Percentiles rank a stretch among this genome's conserved stretches.
Conservation (phyloP, 2,329 filamentous ascomycete species). For the Aplosporella prunicola region DNA sequence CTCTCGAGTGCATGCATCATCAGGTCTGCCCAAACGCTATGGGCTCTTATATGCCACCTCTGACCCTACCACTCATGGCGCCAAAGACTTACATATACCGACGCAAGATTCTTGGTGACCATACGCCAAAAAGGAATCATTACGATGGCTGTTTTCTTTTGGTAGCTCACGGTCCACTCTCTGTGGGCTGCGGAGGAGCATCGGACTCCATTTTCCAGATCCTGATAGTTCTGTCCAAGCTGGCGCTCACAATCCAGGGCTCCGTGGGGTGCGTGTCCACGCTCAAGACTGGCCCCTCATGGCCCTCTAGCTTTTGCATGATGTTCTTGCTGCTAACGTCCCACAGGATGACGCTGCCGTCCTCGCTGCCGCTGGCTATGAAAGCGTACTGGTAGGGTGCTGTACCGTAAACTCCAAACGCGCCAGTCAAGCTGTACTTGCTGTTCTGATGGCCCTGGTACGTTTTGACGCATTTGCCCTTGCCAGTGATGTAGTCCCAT, state of each 20-base stretch:
- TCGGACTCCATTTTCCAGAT: slow-evolving; percentile 45
- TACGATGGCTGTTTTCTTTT: no score
- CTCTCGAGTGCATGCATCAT: no score
- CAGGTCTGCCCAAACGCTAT: no score
- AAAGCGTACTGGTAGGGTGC: slow-evolving; percentile 44
- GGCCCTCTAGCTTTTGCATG: slow-evolving; percentile 54
- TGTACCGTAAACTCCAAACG: slow-evolving; percentile 61
- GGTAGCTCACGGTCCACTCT: no score
- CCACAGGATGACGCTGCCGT: slow-evolving; percentile 79
- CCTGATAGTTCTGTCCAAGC: slow-evolving; percentile 51
- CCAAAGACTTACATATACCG: no score
- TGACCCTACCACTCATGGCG: no score
- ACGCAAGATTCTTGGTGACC: no score
- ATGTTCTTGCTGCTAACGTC: slow-evolving; percentile 79
- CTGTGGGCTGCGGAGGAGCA: background rate
- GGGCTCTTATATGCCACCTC: no score
- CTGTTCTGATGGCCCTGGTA: slow-evolving; percentile 88
- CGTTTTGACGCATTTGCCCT: slow-evolving; percentile 87
- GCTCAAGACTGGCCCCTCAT: slow-evolving; percentile 49
- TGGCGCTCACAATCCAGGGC: slow-evolving; percentile 51
- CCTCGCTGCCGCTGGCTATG: slow-evolving; percentile 76
- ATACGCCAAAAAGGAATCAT: no score
- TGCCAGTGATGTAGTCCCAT: slow-evolving; percentile 90
- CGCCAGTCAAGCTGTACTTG: slow-evolving; percentile 74
- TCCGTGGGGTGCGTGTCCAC: slow-evolving; percentile 50